phyloP scores from a whole-genome alignment of 108 stramenopile genomes.

The Asterionellopsis glacialis region DNA sequence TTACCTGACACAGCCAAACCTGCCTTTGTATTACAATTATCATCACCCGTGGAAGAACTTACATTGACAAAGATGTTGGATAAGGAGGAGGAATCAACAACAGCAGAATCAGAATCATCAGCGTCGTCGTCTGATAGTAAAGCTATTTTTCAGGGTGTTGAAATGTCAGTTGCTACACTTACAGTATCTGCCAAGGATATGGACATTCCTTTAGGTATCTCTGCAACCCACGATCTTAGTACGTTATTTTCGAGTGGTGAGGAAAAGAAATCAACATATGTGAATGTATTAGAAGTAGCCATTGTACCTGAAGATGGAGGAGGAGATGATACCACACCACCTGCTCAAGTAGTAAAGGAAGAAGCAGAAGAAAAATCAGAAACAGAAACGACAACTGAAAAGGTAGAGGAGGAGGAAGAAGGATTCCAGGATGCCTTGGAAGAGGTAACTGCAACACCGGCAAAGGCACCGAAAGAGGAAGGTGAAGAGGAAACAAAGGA shows the following conservation, averaged over 20 bases:
- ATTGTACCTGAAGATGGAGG: slow-evolving; percentile 33
- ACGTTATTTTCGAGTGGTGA: slow-evolving; percentile 35
- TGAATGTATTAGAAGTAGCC: slow-evolving; percentile 40
- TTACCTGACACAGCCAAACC: slow-evolving; percentile 42
- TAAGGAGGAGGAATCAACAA: slow-evolving; percentile 18
- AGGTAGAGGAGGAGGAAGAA: slow-evolving; percentile 10
- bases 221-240: slow-evolving; percentile 41
- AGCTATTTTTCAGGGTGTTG: slow-evolving; percentile 50
- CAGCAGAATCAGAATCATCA: neutral
- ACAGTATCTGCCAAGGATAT: slow-evolving; percentile 45
- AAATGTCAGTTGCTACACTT: slow-evolving; percentile 58
- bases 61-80: slow-evolving; percentile 42
- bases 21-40: slow-evolving; percentile 53
- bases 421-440: slow-evolving; percentile 10
- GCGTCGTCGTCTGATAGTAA: slow-evolving; percentile 20
- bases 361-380: slow-evolving; percentile 19
- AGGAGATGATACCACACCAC: slow-evolving; percentile 3
- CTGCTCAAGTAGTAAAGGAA: slow-evolving; percentile 1
- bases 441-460: slow-evolving; percentile 3
- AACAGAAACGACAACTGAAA: slow-evolving; percentile 1
- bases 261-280: slow-evolving; percentile 30
- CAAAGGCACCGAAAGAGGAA: slow-evolving; percentile 5
- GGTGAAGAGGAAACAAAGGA: slow-evolving; percentile 6
- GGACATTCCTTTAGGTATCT: slow-evolving; percentile 49
- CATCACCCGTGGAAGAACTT: slow-evolving; percentile 70